Evolutionary conservation across 192 early-diverging fungal genomes (phyloP).

Genomic region (Phycomyces blakesleeanus): DNA sequence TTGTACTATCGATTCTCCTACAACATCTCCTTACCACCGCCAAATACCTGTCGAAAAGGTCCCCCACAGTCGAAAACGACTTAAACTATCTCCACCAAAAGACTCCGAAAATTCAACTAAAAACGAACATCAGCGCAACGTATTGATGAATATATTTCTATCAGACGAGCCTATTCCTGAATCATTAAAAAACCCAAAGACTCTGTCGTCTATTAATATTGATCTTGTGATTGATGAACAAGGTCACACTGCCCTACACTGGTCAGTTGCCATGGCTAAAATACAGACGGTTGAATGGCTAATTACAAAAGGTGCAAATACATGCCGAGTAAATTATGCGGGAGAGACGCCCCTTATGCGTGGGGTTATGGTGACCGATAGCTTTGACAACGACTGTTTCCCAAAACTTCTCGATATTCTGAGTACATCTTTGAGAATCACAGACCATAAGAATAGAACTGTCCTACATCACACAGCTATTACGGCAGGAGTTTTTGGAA

Average conservation of each 20-base stretch:
- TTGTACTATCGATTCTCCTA: not conserved
- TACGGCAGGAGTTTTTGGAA: constrained; percentile 63
- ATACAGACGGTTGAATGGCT: constrained; percentile 73
- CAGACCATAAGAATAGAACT: constrained; percentile 73
- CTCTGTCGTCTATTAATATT: constrained; percentile 56
- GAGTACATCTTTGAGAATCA: constrained; percentile 61
- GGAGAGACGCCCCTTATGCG: constrained; percentile 90
- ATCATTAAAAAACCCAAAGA: constrained; percentile 49
- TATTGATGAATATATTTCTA: constrained; percentile 85
- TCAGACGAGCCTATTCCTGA: constrained; percentile 69
- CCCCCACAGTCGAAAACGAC: not conserved
- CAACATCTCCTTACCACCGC: not conserved
- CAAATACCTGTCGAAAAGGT: not conserved
- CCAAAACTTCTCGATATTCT: constrained; percentile 69
- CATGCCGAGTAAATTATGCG: constrained; percentile 63
- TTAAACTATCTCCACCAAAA: constrained; percentile 1
- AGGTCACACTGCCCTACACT: constrained; percentile 93
- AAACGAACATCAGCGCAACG: constrained; percentile 62
- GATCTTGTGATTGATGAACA: constrained; percentile 90
- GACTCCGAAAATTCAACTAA: constrained; percentile 25
- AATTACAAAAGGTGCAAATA: constrained; percentile 71
- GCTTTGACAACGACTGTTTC: constrained; percentile 76
- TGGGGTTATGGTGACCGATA: constrained; percentile 82
- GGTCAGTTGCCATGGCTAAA: constrained; percentile 88
- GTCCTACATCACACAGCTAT: constrained; percentile 89